Base-by-base conservation (phyloP, 352 stramenopile species). In the Blastocystis sp. region DNA sequence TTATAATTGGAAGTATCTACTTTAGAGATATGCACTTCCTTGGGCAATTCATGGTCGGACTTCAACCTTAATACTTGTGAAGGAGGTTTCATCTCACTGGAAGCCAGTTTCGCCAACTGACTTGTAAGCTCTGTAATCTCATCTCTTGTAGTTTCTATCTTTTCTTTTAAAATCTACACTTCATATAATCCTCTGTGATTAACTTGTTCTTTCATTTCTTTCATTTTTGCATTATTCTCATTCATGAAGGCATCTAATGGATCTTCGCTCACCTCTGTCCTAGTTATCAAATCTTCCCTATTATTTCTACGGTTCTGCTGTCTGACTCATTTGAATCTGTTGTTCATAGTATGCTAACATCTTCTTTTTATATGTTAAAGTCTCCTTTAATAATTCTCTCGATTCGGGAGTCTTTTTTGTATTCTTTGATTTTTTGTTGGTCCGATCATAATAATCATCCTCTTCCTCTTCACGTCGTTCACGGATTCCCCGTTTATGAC, bases 391-490 rank as follows among this genome's bases (percentile, higher is more conserved):
- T 6, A 56, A 13, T 51, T 42, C 35, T 3, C 44, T 22, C 66
- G 66, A 78, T 69, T 84, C 73, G 7, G 51, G 73, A 4, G 51
- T 48, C 15, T 33, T 19, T 9, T 51, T 53, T 51, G 15, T 30
- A 42, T 3, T 13, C 22, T 66, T 66, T 35, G 48, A 27, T 27
- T 81, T 81, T 3, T 35, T 51, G 22, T 81, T 40, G 4, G 73
- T 84, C 4, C 73, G 73, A 44, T 84, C 73, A 33, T 66, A 84
- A 51, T 84, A 84, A 17, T 56, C 59, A 57, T 84, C 73, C n/a
- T 84, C 73, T 56, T 84, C 73, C 1, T 84, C 73, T 35, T 54
- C 24, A 22, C 37, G 73, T 19, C 73, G 73, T 42, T 84, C 73
- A 5, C 48, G 48, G 9, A 48, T 1, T n/a, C 73, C 73, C 33